Evolutionary conservation across 106 monocot genomes (phyloP).

Genomic region (Dactylorhiza incarnata): DNA sequence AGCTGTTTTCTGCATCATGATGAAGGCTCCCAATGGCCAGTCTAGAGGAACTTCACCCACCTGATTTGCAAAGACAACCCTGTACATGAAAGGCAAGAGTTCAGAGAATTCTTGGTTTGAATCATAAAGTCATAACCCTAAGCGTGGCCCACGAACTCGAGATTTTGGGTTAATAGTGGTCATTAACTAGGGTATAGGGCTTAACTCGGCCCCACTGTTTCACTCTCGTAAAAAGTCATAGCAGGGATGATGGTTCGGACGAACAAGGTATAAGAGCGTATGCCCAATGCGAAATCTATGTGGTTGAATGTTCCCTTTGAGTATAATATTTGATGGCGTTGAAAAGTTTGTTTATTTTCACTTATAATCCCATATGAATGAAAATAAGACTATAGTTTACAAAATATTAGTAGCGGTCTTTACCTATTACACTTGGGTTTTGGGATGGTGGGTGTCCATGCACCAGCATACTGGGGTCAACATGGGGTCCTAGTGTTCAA

Average conservation of each 20-base stretch:
- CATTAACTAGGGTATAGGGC: background rate
- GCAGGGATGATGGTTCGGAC: background rate
- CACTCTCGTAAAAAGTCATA: background rate
- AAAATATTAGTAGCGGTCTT: background rate
- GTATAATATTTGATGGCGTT: background rate
- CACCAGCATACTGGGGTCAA: background rate
- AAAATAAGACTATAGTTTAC: background rate
- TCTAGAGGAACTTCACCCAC: conserved; percentile 41
- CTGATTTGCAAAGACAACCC: conserved; percentile 43
- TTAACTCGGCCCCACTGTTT: background rate
- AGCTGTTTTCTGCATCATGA: conserved; percentile 33
- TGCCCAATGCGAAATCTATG: background rate
- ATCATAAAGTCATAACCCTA: background rate
- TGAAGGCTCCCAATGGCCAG: conserved; percentile 62
- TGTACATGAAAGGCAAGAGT: conserved; percentile 8
- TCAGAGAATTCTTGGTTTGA: background rate
- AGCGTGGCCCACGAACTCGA: background rate
- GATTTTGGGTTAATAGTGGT: too few relatives aligned
- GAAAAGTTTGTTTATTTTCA: background rate
- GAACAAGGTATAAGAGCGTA: background rate
- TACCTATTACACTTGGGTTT: background rate
- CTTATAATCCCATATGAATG: background rate
- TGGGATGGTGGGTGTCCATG: background rate
- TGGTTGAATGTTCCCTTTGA: background rate
- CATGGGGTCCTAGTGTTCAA: background rate